phyloP scores from a whole-genome alignment of 345 rosid species.

The Populus nigra region DNA sequence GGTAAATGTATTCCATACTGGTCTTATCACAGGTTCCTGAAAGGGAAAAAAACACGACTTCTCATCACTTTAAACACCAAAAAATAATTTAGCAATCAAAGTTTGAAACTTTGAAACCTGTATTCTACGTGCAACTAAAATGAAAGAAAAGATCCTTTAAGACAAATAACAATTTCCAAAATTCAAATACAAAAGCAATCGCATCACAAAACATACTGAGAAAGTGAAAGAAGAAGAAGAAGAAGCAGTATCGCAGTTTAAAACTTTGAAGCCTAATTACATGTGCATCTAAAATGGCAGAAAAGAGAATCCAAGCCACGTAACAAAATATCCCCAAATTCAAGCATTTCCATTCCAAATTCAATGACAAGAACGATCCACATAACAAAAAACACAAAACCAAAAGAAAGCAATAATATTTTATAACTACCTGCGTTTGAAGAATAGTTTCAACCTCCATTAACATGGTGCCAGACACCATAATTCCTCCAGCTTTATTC shows the following conservation, averaged over 20 bases:
- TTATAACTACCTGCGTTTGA: slow-evolving; percentile 66
- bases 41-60: neutral
- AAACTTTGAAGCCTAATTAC: neutral
- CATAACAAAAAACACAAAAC: neutral
- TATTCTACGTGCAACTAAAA: too few relatives aligned
- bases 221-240: neutral
- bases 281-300: neutral
- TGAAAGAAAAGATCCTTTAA: too few relatives aligned
- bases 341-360: neutral
- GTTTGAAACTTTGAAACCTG: too few relatives aligned
- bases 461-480: slow-evolving; percentile 70
- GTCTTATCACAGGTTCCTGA: slow-evolving; percentile 90
- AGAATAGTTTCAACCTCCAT: slow-evolving; percentile 79
- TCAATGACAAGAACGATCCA: neutral
- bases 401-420: neutral
- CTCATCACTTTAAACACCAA: neutral
- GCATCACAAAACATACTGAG: neutral
- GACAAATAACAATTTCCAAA: too few relatives aligned
- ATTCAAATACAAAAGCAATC: neutral
- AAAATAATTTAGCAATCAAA: too few relatives aligned
- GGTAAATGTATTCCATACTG: slow-evolving; percentile 75
- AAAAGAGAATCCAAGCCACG: neutral
- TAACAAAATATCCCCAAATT: neutral
- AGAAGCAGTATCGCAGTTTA: too few relatives aligned
- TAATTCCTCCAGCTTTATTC: slow-evolving; percentile 36